Evolutionary conservation across 805 yeast species (phyloP).

Genomic region (Pichia paraexigua): DNA sequence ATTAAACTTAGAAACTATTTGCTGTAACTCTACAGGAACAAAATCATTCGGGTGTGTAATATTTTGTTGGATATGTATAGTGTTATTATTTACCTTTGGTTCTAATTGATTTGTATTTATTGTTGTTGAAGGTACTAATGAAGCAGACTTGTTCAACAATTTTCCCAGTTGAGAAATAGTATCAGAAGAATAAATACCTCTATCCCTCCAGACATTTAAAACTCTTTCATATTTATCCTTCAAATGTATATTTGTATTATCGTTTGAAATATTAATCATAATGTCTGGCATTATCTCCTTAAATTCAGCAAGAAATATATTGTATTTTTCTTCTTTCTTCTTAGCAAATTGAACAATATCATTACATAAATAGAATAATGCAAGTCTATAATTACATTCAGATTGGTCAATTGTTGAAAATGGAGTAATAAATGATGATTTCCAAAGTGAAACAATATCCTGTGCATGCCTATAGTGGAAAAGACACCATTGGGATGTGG

Average conservation of each 20-base stretch:
- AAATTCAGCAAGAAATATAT: slow-evolving; percentile 53
- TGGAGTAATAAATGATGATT: slow-evolving; percentile 7
- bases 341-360: slow-evolving; percentile 77
- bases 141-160: neutral
- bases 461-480: slow-evolving; percentile 56
- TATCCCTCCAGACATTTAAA: slow-evolving; percentile 50
- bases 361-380: slow-evolving; percentile 64
- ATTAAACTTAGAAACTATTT: slow-evolving; percentile 3
- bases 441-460: slow-evolving; percentile 31
- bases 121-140: neutral
- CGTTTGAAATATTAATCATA: slow-evolving; percentile 23
- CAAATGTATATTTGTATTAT: slow-evolving; percentile 20
- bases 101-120: neutral
- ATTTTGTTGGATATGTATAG: neutral
- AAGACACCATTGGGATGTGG: slow-evolving; percentile 64
- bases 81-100: neutral
- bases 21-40: slow-evolving; percentile 6
- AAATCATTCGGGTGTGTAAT: neutral
- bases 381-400: slow-evolving; percentile 23
- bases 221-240: slow-evolving; percentile 41
- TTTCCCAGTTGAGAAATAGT: slow-evolving; percentile 14
- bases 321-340: slow-evolving; percentile 41
- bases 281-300: slow-evolving; percentile 39
- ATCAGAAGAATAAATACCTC: slow-evolving; percentile 35
- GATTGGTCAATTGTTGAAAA: slow-evolving; percentile 18